Evolutionary conservation across 2,329 filamentous ascomycete species (phyloP), one percentile per base, ranked within the genome.

Genomic region (Cryphonectria radicalis): DNA sequence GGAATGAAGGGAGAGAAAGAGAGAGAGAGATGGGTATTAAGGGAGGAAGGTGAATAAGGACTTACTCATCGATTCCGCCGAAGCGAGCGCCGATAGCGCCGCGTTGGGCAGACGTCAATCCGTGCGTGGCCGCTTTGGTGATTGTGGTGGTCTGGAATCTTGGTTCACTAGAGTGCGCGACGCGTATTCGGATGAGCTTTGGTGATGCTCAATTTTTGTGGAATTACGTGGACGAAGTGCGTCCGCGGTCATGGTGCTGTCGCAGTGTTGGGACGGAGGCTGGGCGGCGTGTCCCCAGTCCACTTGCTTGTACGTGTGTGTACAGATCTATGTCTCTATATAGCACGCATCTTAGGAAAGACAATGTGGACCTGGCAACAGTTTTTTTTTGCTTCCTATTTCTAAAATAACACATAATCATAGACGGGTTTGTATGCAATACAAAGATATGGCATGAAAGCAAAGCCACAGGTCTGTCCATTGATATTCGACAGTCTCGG

Each of bases 121-220:
- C 55, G 55, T 59, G 55, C 55, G 25, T 19, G 55, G 25, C 14
- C 25, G 2, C 25, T 17, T 19, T 32, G 28, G 13, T 32, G 25
- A 28, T 19, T 17, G 13, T 59, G 55, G 46, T 25, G n/a, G 53
- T 28, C 25, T 59, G 13, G 28, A 35, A 8, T 32, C 7, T 32
- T 59, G 25, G 55, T 59, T 59, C 55, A 59, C 55, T 59, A 59
- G 13, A 32, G 25, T 32, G 55, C 28, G 14, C 55, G 28, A 17
- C 25, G 25, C 25, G 25, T 32, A 32, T 19, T 67, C 74, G 72
- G 72, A 66, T 64, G 74, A 71, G 72, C 74, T 72, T 76, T 72
- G 71, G 63, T 35, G 67, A 68, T 62, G 57, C 32, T 62, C 57
- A 22, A n/a, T 50, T n/a, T 19, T 50, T 32, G 37, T 32, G 17